These are phyloP conservation scores for Ustilago hordei DNA, from an alignment of 1,284 basidiomycete species.

Conservation along the genomic window DNA sequence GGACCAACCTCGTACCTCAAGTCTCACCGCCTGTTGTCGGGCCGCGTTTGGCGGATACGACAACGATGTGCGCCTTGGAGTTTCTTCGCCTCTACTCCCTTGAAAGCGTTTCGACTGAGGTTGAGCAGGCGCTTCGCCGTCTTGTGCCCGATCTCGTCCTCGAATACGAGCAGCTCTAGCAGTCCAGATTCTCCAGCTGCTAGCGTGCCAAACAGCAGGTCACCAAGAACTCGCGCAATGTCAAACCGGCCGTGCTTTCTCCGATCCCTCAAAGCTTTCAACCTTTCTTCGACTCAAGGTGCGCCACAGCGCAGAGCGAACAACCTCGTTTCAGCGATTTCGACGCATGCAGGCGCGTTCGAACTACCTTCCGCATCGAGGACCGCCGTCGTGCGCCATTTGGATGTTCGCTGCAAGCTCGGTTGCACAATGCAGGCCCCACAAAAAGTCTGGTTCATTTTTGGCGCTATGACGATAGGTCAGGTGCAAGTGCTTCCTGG, in stretches of 20 bases:
- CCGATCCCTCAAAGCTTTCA: neutral
- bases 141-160: neutral
- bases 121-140: neutral
- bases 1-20: neutral
- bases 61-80: neutral
- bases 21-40: neutral
- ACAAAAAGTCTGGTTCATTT: too few relatives aligned
- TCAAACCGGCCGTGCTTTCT: neutral
- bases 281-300: neutral
- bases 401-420: too few relatives aligned
- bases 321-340: neutral
- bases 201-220: neutral
- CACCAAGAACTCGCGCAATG: neutral
- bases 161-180: neutral
- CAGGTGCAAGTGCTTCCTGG: too few relatives aligned
- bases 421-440: too few relatives aligned
- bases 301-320: neutral
- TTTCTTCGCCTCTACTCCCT: neutral
- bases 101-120: neutral
- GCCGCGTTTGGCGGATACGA: neutral
- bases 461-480: too few relatives aligned
- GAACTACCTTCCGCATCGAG: neutral
- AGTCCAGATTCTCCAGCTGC: neutral
- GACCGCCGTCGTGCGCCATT: neutral
- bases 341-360: neutral